These are phyloP conservation scores for Phaeoacremonium minimum DNA, from an alignment of 2,329 filamentous ascomycete species.

Conservation along the genomic window DNA sequence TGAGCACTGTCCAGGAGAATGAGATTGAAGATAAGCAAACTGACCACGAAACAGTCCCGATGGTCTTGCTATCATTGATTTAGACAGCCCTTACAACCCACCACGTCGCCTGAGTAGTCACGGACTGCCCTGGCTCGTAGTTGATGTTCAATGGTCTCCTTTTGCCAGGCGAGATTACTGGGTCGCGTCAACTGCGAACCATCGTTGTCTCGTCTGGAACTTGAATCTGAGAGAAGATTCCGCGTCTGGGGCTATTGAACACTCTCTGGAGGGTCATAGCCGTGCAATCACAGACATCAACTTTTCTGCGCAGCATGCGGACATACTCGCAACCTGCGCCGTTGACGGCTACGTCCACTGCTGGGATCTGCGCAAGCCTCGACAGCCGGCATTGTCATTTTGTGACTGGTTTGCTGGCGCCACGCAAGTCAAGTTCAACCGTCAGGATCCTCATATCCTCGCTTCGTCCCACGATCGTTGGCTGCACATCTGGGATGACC, in stretches of 20 bases:
- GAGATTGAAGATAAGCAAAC: no score
- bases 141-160: slow-evolving; percentile 95
- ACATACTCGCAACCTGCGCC: slow-evolving; percentile 83
- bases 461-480: slow-evolving; percentile 88
- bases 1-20: slow-evolving; percentile 40
- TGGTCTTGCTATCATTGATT: slow-evolving; percentile 84
- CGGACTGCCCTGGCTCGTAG: slow-evolving; percentile 88
- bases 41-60: slow-evolving; percentile 52
- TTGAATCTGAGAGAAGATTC: slow-evolving; percentile 75
- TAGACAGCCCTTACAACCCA: slow-evolving; percentile 83
- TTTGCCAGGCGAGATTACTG: slow-evolving; percentile 87
- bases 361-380: slow-evolving; percentile 79
- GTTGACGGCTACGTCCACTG: slow-evolving; percentile 91
- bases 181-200: slow-evolving; percentile 92
- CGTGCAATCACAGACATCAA: slow-evolving; percentile 95
- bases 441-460: slow-evolving; percentile 79
- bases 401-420: slow-evolving; percentile 92
- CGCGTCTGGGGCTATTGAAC: slow-evolving; percentile 67
- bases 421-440: slow-evolving; percentile 93
- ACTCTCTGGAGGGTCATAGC: slow-evolving; percentile 76
- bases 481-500: slow-evolving; percentile 85
- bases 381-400: slow-evolving; percentile 72
- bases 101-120: slow-evolving; percentile 79
- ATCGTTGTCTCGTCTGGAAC: slow-evolving; percentile 93
- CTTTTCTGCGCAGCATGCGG: slow-evolving; percentile 88